A percentile compares a stretch with the other conserved stretches of the same genome.
Conservation (phyloP, 352 stramenopile species). For the Hyaloperonospora arabidopsidis region DNA sequence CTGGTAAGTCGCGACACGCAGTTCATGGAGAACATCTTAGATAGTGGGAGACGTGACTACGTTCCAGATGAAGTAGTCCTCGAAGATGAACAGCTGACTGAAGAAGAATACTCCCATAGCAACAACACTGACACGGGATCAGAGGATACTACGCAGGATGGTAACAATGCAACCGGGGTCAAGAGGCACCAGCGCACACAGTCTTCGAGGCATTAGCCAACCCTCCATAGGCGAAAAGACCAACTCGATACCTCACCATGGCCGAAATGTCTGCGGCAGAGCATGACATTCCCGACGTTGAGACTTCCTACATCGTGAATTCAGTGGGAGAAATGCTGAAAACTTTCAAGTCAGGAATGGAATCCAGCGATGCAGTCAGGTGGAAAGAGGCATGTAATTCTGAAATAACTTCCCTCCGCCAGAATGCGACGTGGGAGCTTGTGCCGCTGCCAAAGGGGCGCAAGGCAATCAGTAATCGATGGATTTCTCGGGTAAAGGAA, state of each 20-base stretch:
- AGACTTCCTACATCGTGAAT: not conserved
- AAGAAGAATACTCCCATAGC: not conserved
- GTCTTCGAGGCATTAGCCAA: not conserved
- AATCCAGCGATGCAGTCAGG: not conserved
- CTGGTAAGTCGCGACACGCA: not conserved
- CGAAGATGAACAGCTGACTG: not conserved
- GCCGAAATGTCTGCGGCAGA: not conserved
- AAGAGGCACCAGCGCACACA: not conserved
- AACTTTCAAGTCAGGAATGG: not conserved
- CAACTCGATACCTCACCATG: not conserved
- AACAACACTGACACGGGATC: not conserved
- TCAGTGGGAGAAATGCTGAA: not conserved
- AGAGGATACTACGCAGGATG: no score
- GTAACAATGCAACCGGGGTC: no score
- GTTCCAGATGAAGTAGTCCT: not conserved
- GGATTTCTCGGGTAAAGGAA: not conserved
- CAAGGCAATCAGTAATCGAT: no score
- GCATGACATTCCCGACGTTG: not conserved
- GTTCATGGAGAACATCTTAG: no score
- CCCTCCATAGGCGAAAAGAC: not conserved
- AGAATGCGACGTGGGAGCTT: not conserved
- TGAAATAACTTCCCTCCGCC: not conserved
- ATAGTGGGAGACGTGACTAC: not conserved
- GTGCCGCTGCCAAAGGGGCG: not conserved
- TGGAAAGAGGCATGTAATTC: not conserved